Evolutionary conservation across 257 asterid genomes (phyloP).

Genomic region (Nicotiana benthamiana): DNA sequence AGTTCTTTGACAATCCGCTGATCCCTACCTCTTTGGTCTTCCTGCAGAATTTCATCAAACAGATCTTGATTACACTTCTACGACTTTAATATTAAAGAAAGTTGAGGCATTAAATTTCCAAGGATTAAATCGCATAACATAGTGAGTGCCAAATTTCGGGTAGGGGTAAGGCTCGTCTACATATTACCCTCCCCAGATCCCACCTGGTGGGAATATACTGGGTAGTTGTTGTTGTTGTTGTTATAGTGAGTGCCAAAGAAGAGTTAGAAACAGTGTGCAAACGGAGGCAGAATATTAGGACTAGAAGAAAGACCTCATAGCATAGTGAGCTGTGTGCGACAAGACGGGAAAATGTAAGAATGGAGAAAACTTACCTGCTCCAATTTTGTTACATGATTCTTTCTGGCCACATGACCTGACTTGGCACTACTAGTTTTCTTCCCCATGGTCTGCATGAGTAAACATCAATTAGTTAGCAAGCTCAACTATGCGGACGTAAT

Average conservation of each 20-base stretch:
- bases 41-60: slow-evolving; percentile 50
- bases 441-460: slow-evolving; percentile 36
- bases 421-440: slow-evolving; percentile 32
- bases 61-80: slow-evolving; percentile 55
- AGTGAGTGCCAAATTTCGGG: not conserved
- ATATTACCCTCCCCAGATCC: no score
- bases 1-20: slow-evolving; percentile 34
- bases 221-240: no score
- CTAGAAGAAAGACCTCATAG: not conserved
- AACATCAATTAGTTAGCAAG: not conserved
- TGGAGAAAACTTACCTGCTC: slow-evolving; percentile 40
- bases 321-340: not conserved
- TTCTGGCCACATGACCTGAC: slow-evolving; percentile 32
- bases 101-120: not conserved
- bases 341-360: not conserved
- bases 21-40: slow-evolving; percentile 58
- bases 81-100: slow-evolving; percentile 24
- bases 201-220: no score
- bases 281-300: not conserved
- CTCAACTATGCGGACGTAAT: not conserved
- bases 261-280: not conserved
- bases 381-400: slow-evolving; percentile 34
- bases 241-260: not conserved
- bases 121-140: not conserved
- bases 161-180: no score